Base-by-base conservation (phyloP, 164 flowering plant genomes). In the Sedum album region DNA sequence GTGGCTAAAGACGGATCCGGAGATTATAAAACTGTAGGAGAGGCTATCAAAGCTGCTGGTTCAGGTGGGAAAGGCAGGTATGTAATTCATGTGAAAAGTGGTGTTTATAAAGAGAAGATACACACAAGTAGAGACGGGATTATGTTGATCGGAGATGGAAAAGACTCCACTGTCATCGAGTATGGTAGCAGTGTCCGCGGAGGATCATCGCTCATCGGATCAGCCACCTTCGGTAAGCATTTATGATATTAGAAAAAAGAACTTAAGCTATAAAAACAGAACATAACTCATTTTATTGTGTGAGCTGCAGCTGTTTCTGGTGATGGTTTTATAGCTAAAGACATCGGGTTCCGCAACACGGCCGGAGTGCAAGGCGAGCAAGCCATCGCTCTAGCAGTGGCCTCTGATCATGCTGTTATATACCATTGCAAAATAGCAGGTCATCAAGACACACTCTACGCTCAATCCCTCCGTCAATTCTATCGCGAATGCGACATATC, bases 1-100 rank as follows among this genome's bases (percentile, higher is more conserved):
- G 87, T 84, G 1, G 85, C 87, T 0, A 65, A 78, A 70, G 87
- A 83, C 65, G 87, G 87, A 6, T 35, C 83, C 0, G 87, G 87
- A 0, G 35, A 80, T 41, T 84, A 73, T 66, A 20, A 4, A 39
- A 77, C 82, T 0, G 55, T 84, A 9, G 66, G 76, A 5, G 81
- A 76, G 13, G 85, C 87, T 1, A 77, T 84, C 18, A 39, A 69
- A 1, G 83, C 83, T 1, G 85, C 85, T 13, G 48, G 48, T 33
- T 44, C 76, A 0, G 85, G 85, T 31, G 21, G 21, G 53, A 55
- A 55, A 17, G 74, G 71, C 1, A 60, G 85, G 66, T 82, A 77
- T 66, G 85, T 84, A 71, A 84, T 84, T 33, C 75, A 82, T 38
- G 84, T 84, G 31, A 84, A 82, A 72, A 38, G 76, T 0, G 87